Conservation (phyloP, 306 rosid genomes). For the Dalbergia oliveri region DNA sequence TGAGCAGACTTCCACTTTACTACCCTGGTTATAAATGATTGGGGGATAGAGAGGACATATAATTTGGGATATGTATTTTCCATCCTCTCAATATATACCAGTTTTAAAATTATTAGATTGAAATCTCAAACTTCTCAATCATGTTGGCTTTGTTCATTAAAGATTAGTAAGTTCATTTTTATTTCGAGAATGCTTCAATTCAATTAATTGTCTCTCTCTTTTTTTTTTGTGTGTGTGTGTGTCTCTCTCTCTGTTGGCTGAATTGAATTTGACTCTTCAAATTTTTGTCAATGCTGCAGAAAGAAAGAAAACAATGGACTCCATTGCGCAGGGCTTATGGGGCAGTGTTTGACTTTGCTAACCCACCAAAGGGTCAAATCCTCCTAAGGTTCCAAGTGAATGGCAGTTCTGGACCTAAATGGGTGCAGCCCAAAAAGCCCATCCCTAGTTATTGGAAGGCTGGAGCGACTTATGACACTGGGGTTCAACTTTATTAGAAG, state of each 20-base stretch:
- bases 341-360: slow-evolving; percentile 62
- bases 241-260: background rate
- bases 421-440: slow-evolving; percentile 49
- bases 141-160: background rate
- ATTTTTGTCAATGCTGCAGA: slow-evolving; percentile 37
- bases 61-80: too few relatives aligned
- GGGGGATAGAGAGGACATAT: too few relatives aligned
- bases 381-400: slow-evolving; percentile 59
- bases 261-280: background rate
- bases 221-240: too few relatives aligned
- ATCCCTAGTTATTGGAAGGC: slow-evolving; percentile 65
- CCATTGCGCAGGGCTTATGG: slow-evolving; percentile 63
- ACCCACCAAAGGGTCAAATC: slow-evolving; percentile 55
- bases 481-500: slow-evolving; percentile 50
- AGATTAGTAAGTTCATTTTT: background rate
- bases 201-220: background rate
- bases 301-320: slow-evolving; percentile 51
- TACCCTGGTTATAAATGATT: too few relatives aligned
- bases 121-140: background rate
- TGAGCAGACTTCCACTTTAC: too few relatives aligned
- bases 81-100: background rate
- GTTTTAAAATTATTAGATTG: background rate
- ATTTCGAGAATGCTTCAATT: background rate
- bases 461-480: slow-evolving; percentile 59
- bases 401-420: slow-evolving; percentile 41